Conservation (phyloP, 805 yeast genomes). For the Metahyphopichia silvanorum region DNA sequence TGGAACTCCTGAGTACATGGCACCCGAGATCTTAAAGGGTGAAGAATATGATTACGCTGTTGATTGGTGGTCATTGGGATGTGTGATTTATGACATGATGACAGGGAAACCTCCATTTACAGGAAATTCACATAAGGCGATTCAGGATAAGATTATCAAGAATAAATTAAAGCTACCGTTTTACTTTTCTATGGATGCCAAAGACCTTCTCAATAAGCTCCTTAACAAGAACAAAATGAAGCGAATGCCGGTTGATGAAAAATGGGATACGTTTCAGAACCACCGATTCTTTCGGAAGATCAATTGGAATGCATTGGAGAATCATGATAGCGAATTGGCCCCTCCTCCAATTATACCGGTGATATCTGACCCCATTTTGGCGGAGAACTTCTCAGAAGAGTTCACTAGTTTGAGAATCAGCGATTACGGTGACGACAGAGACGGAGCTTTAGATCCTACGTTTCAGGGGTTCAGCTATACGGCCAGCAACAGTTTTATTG, state of each 20-base stretch:
- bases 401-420: constrained; percentile 68
- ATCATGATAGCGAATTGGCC: constrained; percentile 39
- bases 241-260: constrained; percentile 53
- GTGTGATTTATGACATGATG: constrained; percentile 73
- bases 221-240: constrained; percentile 67
- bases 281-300: constrained; percentile 77
- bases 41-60: constrained; percentile 73
- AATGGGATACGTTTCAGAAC: constrained; percentile 50
- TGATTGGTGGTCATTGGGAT: constrained; percentile 92
- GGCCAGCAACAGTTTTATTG: constrained; percentile 28
- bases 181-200: constrained; percentile 75
- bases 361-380: constrained; percentile 74
- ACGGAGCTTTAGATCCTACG: constrained; percentile 1
- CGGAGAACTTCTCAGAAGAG: constrained; percentile 80
- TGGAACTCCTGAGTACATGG: constrained; percentile 85
- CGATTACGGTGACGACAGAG: constrained; percentile 12
- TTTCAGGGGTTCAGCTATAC: constrained; percentile 33
- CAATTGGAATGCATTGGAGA: constrained; percentile 60
- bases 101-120: constrained; percentile 89
- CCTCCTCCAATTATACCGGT: constrained; percentile 82
- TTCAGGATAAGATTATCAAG: constrained; percentile 69
- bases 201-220: constrained; percentile 64
- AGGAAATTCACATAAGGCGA: constrained; percentile 72
- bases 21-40: constrained; percentile 84
- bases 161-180: constrained; percentile 70